Percentiles rank a stretch among this genome's conserved stretches.
phyloP scores from a whole-genome alignment of 257 asterid species.

The Solanum appendiculatum region DNA sequence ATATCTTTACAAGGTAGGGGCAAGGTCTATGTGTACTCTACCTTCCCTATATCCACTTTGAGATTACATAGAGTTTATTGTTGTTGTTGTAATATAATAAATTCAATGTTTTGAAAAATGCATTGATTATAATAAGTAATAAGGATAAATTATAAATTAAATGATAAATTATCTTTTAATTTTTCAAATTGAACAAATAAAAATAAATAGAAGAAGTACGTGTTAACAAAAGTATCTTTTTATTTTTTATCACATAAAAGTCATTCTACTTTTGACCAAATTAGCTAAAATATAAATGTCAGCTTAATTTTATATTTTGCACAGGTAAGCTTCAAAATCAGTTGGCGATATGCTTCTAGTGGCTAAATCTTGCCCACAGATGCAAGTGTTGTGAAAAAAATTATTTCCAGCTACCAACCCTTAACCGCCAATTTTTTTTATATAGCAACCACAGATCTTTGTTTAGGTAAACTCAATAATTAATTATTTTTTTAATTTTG shows the following conservation, averaged over 20 bases:
- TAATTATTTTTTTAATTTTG: not conserved
- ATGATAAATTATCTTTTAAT: too few species aligned
- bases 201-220: not conserved
- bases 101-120: not conserved
- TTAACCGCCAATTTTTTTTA: not conserved
- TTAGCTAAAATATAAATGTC: not conserved
- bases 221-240: not conserved
- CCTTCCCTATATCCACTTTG: not conserved
- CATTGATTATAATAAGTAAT: too few species aligned
- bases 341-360: not conserved
- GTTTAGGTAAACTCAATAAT: not conserved
- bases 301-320: not conserved
- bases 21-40: not conserved
- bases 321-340: not conserved
- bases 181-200: not conserved
- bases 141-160: too few species aligned
- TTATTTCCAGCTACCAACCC: not conserved
- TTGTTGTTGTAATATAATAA: too few species aligned
- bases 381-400: not conserved
- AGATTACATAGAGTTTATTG: not conserved
- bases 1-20: not conserved
- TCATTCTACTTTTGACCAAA: not conserved
- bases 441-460: not conserved
- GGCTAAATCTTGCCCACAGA: slow-evolving; percentile 1
- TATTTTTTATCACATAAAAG: not conserved